Percentiles rank a stretch among this genome's conserved stretches.
Conservation (phyloP, 2,329 filamentous ascomycete genomes). For the Trichothecium sympodiale region DNA sequence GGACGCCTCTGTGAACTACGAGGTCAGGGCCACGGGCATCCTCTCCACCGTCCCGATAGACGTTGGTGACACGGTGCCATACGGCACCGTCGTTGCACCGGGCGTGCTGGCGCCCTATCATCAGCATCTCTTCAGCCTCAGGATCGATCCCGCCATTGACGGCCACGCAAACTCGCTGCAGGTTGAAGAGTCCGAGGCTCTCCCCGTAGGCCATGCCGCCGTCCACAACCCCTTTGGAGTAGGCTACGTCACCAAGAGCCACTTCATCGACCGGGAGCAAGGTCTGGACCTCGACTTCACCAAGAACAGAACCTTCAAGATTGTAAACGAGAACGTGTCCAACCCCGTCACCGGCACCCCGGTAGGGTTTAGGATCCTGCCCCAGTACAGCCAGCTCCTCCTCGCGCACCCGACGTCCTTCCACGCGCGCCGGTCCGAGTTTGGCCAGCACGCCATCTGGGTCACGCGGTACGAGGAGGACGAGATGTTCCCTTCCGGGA, state of each 20-base stretch:
- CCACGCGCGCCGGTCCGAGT: constrained; percentile 29
- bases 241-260: constrained; percentile 30
- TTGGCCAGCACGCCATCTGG: constrained; percentile 32
- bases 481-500: constrained; percentile 30
- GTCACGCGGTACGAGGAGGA: constrained; percentile 31
- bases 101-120: constrained; percentile 56
- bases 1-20: constrained; percentile 29
- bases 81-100: constrained; percentile 49
- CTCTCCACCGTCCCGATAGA: constrained; percentile 34
- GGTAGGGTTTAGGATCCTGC: constrained; percentile 34
- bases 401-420: constrained; percentile 26
- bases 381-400: constrained; percentile 33
- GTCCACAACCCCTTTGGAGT: constrained; percentile 40
- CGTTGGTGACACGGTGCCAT: constrained; percentile 32
- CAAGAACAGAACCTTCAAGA: constrained; percentile 37
- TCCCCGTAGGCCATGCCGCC: constrained; percentile 30
- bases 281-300: constrained; percentile 38
- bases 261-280: constrained; percentile 27
- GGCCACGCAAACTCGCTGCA: constrained; percentile 43
- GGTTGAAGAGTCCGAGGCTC: constrained; percentile 23
- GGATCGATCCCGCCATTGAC: constrained; percentile 55
- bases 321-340: constrained; percentile 15
- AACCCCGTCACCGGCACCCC: constrained; percentile 11
- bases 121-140: constrained; percentile 55
- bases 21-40: constrained; percentile 31